phyloP scores from a whole-genome alignment of 2,329 filamentous ascomycete genomes.

The Trichoderma oligosporum region DNA sequence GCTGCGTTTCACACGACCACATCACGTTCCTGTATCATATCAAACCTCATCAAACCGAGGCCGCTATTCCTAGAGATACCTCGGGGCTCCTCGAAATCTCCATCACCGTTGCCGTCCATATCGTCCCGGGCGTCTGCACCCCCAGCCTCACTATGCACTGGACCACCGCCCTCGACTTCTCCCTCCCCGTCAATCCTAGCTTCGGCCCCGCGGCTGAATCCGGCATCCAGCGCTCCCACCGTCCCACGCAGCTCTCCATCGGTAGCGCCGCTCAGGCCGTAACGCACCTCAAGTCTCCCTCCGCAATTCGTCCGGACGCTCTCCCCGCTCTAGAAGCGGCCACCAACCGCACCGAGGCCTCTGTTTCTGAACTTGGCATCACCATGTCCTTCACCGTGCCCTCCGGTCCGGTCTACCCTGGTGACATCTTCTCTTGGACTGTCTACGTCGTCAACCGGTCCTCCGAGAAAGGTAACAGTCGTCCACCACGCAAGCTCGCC shows the following conservation, averaged over 20 bases:
- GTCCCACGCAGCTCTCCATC: slow-evolving; percentile 62
- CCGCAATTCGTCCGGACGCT: slow-evolving; percentile 56
- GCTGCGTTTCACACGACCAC: slow-evolving; percentile 68
- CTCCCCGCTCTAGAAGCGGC: slow-evolving; percentile 57
- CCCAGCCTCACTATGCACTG: slow-evolving; percentile 63
- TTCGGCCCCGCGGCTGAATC: slow-evolving; percentile 53
- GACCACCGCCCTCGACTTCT: slow-evolving; percentile 67
- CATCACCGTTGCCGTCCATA: slow-evolving; percentile 56
- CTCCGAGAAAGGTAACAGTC: slow-evolving; percentile 38
- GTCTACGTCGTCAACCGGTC: slow-evolving; percentile 74
- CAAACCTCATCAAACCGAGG: slow-evolving; percentile 47
- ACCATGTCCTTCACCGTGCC: slow-evolving; percentile 72
- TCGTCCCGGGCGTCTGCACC: slow-evolving; percentile 54
- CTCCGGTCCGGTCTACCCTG: slow-evolving; percentile 51
- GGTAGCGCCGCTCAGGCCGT: slow-evolving; percentile 48
- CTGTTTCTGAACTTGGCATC: slow-evolving; percentile 61
- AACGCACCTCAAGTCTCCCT: slow-evolving; percentile 55
- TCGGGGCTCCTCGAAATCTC: slow-evolving; percentile 55
- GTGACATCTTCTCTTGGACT: slow-evolving; percentile 67
- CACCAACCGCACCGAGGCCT: slow-evolving; percentile 42
- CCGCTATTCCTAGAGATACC: slow-evolving; percentile 41
- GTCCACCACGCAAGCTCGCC: slow-evolving; percentile 61
- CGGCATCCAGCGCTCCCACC: slow-evolving; percentile 58
- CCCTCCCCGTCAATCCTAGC: slow-evolving; percentile 59
- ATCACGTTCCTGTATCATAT: slow-evolving; percentile 71